Evolutionary conservation across 176 grass and related monocot species (phyloP), one percentile per base, ranked within the genome.

Genomic region (Aegilops bicornis): DNA sequence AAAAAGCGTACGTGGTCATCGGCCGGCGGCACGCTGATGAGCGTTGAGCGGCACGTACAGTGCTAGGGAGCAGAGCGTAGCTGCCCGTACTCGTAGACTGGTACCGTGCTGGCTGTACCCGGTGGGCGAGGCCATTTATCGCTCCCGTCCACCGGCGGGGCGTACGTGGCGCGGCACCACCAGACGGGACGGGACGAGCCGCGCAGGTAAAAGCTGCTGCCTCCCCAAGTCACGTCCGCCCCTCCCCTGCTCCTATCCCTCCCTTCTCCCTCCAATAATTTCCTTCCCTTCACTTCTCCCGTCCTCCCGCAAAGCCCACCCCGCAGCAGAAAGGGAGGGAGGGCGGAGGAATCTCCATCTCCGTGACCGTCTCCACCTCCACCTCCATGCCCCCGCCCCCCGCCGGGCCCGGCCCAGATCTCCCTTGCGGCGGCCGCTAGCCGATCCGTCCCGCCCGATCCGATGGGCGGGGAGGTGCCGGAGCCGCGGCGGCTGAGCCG

Each of bases 381-480:
- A 87, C 6, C 52, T 58, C 80, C 85, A 87, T 91, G 89, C 81
- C 37, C 19, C 6, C 16, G 67, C 22, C 19, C 31, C 52, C 39
- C 25, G 77, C 77, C 15, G 50, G 6, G 17, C 37, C 22, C 63
- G 62, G 69, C 23, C 61, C 87, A 85, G 89, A 91, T 91, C 89
- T 71, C 70, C 77, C 81, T 36, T 62, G 36, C 8, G 20, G 16
- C 59, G 10, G 20, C 68, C 76, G 20, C 50, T 84, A 83, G 89
- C 68, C 17, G 75, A 79, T 84, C 20, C 20, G 33, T 0, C 2
- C 1, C 61, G 16, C 0, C 22, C 24, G 22, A 30, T 6, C 43
- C 80, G 43, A 90, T 91, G 89, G 85, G 89, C 48, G 80, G 89
- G 29, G 89, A 91, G 85, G 81, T 80, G 76, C 81, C 76, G 68